Evolutionary conservation across 2,329 filamentous ascomycete genomes (phyloP).

Genomic region (Cladosporium halotolerans): DNA sequence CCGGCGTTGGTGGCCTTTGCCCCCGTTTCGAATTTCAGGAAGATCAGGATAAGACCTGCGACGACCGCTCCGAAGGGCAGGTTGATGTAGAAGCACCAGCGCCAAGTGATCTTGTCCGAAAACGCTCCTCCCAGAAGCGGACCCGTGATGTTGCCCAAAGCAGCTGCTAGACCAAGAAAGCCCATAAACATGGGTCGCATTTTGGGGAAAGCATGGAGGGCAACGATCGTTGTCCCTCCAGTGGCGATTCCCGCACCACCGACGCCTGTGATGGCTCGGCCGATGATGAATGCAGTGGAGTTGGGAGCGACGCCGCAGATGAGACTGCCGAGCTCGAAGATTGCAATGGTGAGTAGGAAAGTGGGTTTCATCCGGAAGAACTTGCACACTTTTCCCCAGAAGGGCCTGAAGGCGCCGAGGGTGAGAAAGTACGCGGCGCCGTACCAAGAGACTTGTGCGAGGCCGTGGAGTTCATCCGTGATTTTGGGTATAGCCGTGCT

Average conservation of each 20-base stretch:
- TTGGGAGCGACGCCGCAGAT: conserved; percentile 47
- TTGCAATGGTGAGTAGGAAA: conserved; percentile 38
- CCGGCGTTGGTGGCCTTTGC: conserved; percentile 29
- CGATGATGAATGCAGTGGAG: conserved; percentile 45
- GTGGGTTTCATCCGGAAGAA: conserved; percentile 42
- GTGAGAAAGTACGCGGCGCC: conserved; percentile 41
- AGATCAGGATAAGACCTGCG: conserved; percentile 30
- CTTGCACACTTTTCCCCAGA: conserved; percentile 44
- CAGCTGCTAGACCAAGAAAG: conserved; percentile 44
- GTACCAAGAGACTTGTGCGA: conserved; percentile 44
- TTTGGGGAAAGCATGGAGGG: conserved; percentile 39
- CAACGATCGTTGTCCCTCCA: conserved; percentile 44
- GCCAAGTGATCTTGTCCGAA: conserved; percentile 32
- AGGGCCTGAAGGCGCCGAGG: conserved; percentile 36
- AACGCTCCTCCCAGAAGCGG: conserved; percentile 39
- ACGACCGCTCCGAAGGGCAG: conserved; percentile 40
- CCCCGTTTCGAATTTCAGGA: conserved; percentile 30
- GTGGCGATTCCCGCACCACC: conserved; percentile 47
- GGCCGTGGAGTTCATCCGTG: conserved; percentile 42
- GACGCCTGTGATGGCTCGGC: conserved; percentile 46
- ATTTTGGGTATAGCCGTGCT: conserved; percentile 44
- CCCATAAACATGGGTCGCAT: conserved; percentile 46
- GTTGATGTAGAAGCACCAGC: conserved; percentile 46
- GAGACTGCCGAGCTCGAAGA: conserved; percentile 49
- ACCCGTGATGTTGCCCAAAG: conserved; percentile 43